These are phyloP conservation scores for Nemania sp. DNA, from an alignment of 2,329 filamentous ascomycete genomes.

Conservation along the genomic window DNA sequence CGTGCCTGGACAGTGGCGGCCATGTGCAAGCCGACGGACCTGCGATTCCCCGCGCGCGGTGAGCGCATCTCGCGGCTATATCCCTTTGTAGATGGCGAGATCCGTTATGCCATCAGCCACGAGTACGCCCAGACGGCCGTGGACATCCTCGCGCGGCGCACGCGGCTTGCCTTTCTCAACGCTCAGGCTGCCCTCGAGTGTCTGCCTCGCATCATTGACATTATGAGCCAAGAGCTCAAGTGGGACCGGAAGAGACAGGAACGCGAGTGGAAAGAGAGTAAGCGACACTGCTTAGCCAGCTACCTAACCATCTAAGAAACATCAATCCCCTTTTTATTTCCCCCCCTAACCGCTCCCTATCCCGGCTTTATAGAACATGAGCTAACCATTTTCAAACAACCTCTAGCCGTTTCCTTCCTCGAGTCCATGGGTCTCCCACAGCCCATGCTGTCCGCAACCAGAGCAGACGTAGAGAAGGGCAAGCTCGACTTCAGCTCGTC, in stretches of 20 bases:
- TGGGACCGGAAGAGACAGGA: constrained; percentile 82
- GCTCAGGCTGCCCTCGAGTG: constrained; percentile 90
- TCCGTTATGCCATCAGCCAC: constrained; percentile 86
- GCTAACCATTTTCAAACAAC: constrained; percentile 18
- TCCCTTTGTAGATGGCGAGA: constrained; percentile 91
- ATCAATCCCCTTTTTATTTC: not conserved
- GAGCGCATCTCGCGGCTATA: constrained; percentile 84
- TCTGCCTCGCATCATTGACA: constrained; percentile 85
- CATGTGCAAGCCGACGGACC: constrained; percentile 79
- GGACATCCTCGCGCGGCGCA: constrained; percentile 87
- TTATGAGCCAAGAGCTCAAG: constrained; percentile 86
- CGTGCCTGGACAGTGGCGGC: constrained; percentile 91
- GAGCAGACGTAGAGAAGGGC: constrained; percentile 70
- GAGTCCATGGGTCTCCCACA: constrained; percentile 75
- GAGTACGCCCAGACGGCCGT: constrained; percentile 94
- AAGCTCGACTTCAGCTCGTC: constrained; percentile 69
- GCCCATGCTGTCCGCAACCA: constrained; percentile 67
- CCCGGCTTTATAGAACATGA: not conserved
- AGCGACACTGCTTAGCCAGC: constrained; percentile 49
- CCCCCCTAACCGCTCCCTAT: not conserved
- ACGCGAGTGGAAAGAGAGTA: constrained; percentile 82
- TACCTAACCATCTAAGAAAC: not conserved
- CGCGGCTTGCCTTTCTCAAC: constrained; percentile 88
- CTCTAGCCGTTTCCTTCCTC: constrained; percentile 68
- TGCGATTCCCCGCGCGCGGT: constrained; percentile 85